Conservation (phyloP, 768 basidiomycete genomes). For the Rhizopogon roseolus region DNA sequence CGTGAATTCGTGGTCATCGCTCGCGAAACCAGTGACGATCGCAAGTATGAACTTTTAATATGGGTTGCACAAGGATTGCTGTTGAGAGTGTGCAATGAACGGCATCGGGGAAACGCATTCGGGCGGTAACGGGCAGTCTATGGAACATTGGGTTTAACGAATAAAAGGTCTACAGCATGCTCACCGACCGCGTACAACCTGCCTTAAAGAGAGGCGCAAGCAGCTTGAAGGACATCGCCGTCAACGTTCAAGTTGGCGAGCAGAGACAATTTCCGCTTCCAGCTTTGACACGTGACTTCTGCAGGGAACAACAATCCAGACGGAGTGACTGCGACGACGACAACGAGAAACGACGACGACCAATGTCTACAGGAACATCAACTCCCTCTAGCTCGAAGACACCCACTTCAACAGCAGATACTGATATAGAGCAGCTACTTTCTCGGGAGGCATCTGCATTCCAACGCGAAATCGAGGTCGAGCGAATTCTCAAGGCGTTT, state of each 20-base stretch:
- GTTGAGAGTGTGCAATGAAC: background rate
- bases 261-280: background rate
- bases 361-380: slow-evolving; percentile 18
- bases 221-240: slow-evolving; percentile 6
- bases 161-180: too few relatives aligned
- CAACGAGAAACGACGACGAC: background rate
- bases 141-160: background rate
- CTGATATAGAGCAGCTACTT: slow-evolving; percentile 76
- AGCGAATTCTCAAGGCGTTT: slow-evolving; percentile 90
- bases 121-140: background rate
- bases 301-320: too few relatives aligned
- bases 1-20: background rate
- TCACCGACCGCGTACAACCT: background rate
- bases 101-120: background rate
- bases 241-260: background rate
- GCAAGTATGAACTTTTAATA: background rate
- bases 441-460: slow-evolving; percentile 80
- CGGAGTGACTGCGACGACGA: background rate
- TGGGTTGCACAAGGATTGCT: background rate
- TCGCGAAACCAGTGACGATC: background rate
- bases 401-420: slow-evolving; percentile 27
- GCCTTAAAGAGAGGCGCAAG: background rate
- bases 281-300: slow-evolving; percentile 15
- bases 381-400: slow-evolving; percentile 13
- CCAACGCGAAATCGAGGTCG: slow-evolving; percentile 84